phyloP scores from a whole-genome alignment of 306 rosid species.

The Trichosanthes truncata region DNA sequence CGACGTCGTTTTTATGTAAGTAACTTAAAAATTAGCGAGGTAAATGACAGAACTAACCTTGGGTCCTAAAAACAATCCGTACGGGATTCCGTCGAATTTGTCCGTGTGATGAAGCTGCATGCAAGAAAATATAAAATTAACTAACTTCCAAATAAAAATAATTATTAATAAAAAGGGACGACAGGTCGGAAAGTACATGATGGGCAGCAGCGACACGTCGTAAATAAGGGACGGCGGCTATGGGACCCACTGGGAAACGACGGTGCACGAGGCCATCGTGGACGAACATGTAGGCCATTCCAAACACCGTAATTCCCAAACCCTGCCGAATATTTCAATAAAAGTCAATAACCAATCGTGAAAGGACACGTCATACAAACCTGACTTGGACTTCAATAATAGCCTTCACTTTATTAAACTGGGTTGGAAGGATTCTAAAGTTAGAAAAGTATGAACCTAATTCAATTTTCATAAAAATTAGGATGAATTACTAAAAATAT shows the following conservation, averaged over 20 bases:
- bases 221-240: slow-evolving; percentile 76
- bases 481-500: neutral
- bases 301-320: slow-evolving; percentile 76
- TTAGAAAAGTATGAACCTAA: neutral
- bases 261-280: slow-evolving; percentile 90
- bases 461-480: neutral
- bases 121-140: neutral
- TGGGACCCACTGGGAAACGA: slow-evolving; percentile 88
- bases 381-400: neutral
- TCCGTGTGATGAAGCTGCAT: slow-evolving; percentile 68
- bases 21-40: neutral
- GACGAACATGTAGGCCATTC: slow-evolving; percentile 92
- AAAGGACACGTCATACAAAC: slow-evolving; percentile 1
- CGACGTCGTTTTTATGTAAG: neutral
- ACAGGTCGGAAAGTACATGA: slow-evolving; percentile 27
- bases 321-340: slow-evolving; percentile 32
- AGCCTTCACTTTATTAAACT: neutral
- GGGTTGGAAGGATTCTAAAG: neutral
- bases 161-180: neutral
- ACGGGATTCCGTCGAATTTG: slow-evolving; percentile 67
- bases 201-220: slow-evolving; percentile 85
- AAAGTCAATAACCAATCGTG: neutral
- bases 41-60: slow-evolving; percentile 26
- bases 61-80: slow-evolving; percentile 87
- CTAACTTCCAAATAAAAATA: neutral